Evolutionary conservation across 1,284 basidiomycete species (phyloP).

Genomic region (Flammula alnicola): DNA sequence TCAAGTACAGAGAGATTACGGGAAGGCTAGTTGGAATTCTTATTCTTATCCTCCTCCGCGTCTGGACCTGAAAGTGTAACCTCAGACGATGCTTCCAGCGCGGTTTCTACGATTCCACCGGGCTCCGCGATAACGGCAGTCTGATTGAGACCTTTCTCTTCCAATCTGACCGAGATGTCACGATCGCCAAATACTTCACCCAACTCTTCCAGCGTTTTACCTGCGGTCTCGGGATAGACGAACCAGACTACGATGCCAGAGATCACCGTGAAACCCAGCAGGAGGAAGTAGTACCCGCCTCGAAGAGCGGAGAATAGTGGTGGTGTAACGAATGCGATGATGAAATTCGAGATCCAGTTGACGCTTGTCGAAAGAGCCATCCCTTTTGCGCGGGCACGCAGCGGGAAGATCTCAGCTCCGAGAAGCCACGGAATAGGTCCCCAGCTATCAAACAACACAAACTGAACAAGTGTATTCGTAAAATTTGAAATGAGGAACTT

Average conservation of each 20-base stretch:
- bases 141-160: no score
- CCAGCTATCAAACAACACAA: conserved; percentile 41
- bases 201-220: conserved; percentile 53
- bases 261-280: conserved; percentile 47
- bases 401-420: conserved; percentile 67
- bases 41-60: no score
- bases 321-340: conserved; percentile 58
- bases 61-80: no score
- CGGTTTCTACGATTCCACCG: no score
- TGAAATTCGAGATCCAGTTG: conserved; percentile 64
- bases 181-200: conserved; percentile 55
- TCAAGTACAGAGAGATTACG: no score
- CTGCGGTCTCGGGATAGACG: conserved; percentile 44
- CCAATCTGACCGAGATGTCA: no score
- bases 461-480: neutral
- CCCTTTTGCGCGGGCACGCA: conserved; percentile 69
- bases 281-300: conserved; percentile 55
- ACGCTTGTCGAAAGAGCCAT: conserved; percentile 65
- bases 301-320: conserved; percentile 48
- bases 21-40: no score
- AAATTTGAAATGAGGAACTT: conserved; percentile 9
- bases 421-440: conserved; percentile 69
- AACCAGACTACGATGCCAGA: conserved; percentile 52
- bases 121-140: no score
- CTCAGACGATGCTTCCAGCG: no score